phyloP scores from a whole-genome alignment of 164 flowering plant genomes.

The Umbellularia californica region DNA sequence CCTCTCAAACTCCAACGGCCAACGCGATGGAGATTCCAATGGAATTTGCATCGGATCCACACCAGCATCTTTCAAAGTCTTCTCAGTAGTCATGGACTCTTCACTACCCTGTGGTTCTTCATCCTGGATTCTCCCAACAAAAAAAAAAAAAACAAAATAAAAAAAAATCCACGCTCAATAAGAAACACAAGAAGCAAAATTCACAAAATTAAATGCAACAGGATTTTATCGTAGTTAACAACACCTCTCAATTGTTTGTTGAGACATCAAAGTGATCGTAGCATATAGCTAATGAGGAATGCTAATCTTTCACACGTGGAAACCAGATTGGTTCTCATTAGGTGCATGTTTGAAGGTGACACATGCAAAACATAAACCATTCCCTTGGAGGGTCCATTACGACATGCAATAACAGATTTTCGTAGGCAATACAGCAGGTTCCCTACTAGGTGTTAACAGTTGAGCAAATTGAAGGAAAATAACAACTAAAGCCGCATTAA shows the following conservation, averaged over 20 bases:
- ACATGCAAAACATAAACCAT: not conserved
- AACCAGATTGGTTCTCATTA: not conserved
- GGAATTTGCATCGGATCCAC: constrained; percentile 49
- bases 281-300: too few relatives aligned
- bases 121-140: constrained; percentile 31
- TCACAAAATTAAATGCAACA: not conserved
- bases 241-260: not conserved
- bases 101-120: constrained; percentile 19
- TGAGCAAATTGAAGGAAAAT: too few relatives aligned
- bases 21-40: constrained; percentile 22
- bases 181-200: not conserved
- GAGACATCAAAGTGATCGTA: not conserved
- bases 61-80: constrained; percentile 41
- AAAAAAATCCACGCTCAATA: not conserved
- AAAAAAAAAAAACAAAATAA: not conserved
- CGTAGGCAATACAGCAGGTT: too few relatives aligned
- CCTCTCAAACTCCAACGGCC: constrained; percentile 52
- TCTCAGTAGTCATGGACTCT: constrained; percentile 13
- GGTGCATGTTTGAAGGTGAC: not conserved
- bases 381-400: not conserved
- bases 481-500: too few relatives aligned
- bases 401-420: too few relatives aligned
- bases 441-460: too few relatives aligned
- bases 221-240: not conserved
- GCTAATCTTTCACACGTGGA: not conserved